These are phyloP conservation scores for Talaromyces atroroseus DNA, from an alignment of 2,329 filamentous ascomycete genomes.

Conservation along the genomic window DNA sequence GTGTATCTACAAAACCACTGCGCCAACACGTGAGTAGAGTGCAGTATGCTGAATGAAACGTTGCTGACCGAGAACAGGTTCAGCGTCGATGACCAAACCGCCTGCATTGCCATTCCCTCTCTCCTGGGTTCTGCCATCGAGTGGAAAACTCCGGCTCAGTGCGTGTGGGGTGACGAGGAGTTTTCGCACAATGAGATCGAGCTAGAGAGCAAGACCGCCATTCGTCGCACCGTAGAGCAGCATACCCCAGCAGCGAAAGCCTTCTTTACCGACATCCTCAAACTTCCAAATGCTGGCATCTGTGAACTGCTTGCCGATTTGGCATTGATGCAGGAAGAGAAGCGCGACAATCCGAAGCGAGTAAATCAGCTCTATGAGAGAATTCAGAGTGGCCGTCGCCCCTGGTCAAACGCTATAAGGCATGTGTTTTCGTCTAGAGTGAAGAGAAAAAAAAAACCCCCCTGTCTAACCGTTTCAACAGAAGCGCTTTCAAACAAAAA, in stretches of 20 bases:
- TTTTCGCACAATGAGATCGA: slow-evolving; percentile 7
- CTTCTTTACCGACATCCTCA: slow-evolving; percentile 5
- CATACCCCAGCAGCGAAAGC: slow-evolving; percentile 2
- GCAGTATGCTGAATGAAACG: neutral
- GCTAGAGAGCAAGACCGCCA: slow-evolving; percentile 5
- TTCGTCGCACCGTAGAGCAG: slow-evolving; percentile 6
- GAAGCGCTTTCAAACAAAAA: neutral
- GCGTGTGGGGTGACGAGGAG: slow-evolving; percentile 6
- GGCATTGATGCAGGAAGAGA: slow-evolving; percentile 4
- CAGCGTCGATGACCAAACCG: slow-evolving; percentile 1
- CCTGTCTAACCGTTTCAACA: slow-evolving; percentile 1
- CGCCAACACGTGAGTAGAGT: slow-evolving; percentile 6
- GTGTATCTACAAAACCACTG: slow-evolving; percentile 4
- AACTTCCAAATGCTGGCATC: slow-evolving; percentile 5
- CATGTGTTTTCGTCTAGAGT: neutral
- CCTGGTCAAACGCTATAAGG: neutral
- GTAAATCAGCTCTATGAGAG: slow-evolving; percentile 10
- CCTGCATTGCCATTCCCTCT: slow-evolving; percentile 5
- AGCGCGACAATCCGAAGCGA: slow-evolving; percentile 9
- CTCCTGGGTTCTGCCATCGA: neutral
- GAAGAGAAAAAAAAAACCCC: no score
- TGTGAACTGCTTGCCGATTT: slow-evolving; percentile 8
- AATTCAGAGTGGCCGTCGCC: slow-evolving; percentile 11
- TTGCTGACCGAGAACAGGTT: slow-evolving; percentile 5
- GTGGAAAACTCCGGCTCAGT: slow-evolving; percentile 7